Evolutionary conservation across 23 red algal species (phyloP), one percentile per base, ranked within the genome.

Genomic region (Gracilaria gracilis): DNA sequence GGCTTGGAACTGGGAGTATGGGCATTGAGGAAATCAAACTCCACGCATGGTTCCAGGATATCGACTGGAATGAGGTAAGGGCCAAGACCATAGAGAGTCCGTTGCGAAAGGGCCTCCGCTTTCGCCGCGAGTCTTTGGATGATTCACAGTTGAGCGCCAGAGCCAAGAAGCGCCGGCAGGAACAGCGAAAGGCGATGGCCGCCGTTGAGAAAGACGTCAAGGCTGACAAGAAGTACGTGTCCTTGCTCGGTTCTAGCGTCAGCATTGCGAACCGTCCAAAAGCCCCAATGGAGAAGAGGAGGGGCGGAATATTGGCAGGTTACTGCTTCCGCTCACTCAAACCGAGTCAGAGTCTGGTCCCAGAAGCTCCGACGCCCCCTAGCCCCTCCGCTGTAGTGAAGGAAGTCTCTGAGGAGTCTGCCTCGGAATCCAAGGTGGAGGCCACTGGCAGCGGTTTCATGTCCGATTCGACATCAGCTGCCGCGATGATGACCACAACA

Each of bases 1-100:
- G 95, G 34, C 75, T 98, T 72, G 95, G 95, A 5, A 81, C 69
- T 24, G 91, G 91, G 9, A 44, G 66, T 34, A 80, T 69, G 39
- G 95, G 95, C 17, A n/a, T 98, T 28, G 77, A 57, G 25, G 91
- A 80, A 27, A 89, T 98, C 20, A 94, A 98, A 47, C 31, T 61
- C 1, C 95, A 98, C 51, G 83, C 69, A 0, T 98, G 92, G 74
- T 98, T 98, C 69, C 40, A 50, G 50, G 40, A 59, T 64, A 39
- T 98, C 9, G 74, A 98, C 40, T 98, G 95, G 95, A 47, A 80
- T 38, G 61, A 23, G 14, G 47, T 95, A 62, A 61, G 72, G 38
- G 38, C 72, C n/a, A 77, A 50, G 20, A 77, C 38, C 2, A 9
- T 77, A 23, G 72, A 77, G 25, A 77, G 72, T 15, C 72, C 72